These are phyloP conservation scores for Triticum urartu DNA, from an alignment of 176 grass and related monocot species.

Conservation along the genomic window DNA sequence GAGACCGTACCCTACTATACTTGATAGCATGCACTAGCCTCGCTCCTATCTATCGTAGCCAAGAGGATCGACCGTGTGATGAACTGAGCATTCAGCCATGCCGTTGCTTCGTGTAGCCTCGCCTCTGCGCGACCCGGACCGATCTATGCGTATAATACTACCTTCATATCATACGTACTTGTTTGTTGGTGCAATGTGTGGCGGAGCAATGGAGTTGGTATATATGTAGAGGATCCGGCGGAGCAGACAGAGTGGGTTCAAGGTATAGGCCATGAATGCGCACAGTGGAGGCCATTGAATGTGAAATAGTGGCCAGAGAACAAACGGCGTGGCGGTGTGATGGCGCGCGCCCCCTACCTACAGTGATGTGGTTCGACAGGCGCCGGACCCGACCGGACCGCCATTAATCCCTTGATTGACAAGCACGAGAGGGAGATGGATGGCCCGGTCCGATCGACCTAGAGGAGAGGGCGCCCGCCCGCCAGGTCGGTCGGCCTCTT, in stretches of 20 bases:
- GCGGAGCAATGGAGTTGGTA: background rate
- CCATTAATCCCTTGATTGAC: background rate
- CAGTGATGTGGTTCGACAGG: conserved; percentile 55
- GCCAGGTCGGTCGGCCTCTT: background rate
- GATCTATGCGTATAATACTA: no score
- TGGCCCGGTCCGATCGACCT: background rate
- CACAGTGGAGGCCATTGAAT: conserved; percentile 65
- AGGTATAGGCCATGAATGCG: conserved; percentile 68
- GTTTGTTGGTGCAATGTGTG: no score
- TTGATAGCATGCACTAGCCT: no score
- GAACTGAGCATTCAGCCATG: background rate
- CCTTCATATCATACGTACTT: no score
- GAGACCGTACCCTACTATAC: background rate
- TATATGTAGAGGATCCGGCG: conserved; percentile 45
- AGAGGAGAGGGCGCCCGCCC: background rate
- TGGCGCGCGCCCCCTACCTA: conserved; percentile 27
- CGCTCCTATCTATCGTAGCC: background rate
- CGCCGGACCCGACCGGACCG: background rate
- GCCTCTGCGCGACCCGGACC: no score
- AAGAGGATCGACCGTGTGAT: background rate
- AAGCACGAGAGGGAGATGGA: background rate
- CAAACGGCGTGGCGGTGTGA: conserved; percentile 32
- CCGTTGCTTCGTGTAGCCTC: no score
- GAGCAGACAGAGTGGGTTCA: conserved; percentile 69
- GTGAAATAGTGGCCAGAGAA: conserved; percentile 75